These are phyloP conservation scores for Theileria sp. DNA, from an alignment of 169 alveolate genomes.

Conservation along the genomic window DNA sequence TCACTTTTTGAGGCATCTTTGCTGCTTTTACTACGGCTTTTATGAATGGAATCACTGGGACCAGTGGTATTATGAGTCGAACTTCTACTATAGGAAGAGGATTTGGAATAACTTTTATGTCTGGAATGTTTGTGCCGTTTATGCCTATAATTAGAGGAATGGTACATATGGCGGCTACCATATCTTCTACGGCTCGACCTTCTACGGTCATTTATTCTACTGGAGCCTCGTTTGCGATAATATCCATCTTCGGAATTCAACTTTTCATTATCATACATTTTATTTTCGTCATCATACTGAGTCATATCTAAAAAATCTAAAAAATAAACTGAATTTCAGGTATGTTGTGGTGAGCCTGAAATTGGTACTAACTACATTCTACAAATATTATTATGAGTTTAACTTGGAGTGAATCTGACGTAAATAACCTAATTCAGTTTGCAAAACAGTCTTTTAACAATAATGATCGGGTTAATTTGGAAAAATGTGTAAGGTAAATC, in stretches of 20 bases:
- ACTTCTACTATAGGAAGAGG: not conserved
- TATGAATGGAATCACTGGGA: not conserved
- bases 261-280: not conserved
- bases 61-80: not conserved
- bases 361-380: not conserved
- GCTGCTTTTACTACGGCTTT: not conserved
- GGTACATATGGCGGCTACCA: constrained; percentile 1
- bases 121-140: not conserved
- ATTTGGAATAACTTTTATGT: not conserved
- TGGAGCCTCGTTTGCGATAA: constrained; percentile 12
- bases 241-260: constrained; percentile 7
- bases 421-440: constrained; percentile 16
- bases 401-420: constrained; percentile 21
- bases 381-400: not conserved
- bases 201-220: constrained; percentile 1
- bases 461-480: constrained; percentile 37
- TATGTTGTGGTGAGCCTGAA: constrained; percentile 8
- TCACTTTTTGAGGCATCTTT: not conserved
- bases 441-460: constrained; percentile 35
- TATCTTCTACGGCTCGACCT: constrained; percentile 8
- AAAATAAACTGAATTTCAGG: not conserved
- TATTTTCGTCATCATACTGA: not conserved
- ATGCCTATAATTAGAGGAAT: constrained; percentile 9
- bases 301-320: constrained; percentile 1
- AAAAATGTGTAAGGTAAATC: constrained; percentile 36